Evolutionary conservation across 176 grass and related monocot genomes (phyloP).

Genomic region (Puccinellia tenuiflora): DNA sequence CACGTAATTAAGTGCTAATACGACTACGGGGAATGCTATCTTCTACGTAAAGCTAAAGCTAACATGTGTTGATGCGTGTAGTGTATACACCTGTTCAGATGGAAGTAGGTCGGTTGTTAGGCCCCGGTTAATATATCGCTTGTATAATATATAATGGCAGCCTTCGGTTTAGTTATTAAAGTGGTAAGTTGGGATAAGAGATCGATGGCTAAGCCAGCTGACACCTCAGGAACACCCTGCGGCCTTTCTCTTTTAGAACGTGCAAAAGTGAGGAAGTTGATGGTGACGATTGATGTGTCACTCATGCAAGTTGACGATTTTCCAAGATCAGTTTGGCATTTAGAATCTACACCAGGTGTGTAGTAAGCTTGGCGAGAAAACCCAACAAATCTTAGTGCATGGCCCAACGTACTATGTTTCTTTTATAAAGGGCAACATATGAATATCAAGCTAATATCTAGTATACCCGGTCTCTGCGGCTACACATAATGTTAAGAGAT

Average conservation of each 20-base stretch:
- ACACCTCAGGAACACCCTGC: not conserved
- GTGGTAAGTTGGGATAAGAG: not conserved
- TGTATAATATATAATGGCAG: not conserved
- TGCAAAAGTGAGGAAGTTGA: not conserved
- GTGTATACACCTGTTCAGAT: not conserved
- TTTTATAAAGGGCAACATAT: no score
- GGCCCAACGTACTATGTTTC: no score
- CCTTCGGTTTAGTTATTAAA: not conserved
- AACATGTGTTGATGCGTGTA: not conserved
- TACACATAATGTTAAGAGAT: no score
- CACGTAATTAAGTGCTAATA: constrained; percentile 6
- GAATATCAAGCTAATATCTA: no score
- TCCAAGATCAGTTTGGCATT: not conserved
- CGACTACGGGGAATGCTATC: not conserved
- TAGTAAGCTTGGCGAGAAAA: no score
- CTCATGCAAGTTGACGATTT: not conserved
- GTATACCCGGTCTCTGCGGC: no score
- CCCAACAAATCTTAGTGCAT: no score
- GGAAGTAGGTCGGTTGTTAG: not conserved
- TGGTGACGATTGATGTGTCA: not conserved
- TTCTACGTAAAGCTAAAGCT: constrained; percentile 33
- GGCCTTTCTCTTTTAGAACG: not conserved
- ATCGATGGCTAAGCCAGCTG: not conserved
- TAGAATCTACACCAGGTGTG: not conserved
- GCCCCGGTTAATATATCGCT: not conserved